Evolutionary conservation across 345 rosid genomes (phyloP).

Genomic region (Lagerstroemia speciosa): DNA sequence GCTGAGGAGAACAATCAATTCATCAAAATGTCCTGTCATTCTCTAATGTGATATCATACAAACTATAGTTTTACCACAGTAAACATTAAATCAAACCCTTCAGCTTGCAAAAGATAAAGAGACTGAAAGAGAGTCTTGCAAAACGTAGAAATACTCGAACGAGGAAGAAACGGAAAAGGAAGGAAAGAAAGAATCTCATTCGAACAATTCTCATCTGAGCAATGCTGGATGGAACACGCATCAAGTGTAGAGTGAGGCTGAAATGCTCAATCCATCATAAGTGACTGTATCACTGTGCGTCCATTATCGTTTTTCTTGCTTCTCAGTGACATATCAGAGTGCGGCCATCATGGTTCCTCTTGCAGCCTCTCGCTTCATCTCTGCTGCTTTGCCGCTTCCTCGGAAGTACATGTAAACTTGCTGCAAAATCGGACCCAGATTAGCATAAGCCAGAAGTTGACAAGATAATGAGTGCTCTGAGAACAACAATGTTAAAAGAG

Average conservation of each 20-base stretch:
- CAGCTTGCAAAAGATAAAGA: neutral
- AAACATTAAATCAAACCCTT: neutral
- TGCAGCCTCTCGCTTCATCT: conserved; percentile 42
- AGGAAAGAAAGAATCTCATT: neutral
- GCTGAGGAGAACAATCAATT: neutral
- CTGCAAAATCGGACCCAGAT: conserved; percentile 32
- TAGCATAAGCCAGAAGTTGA: neutral
- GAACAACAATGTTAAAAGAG: neutral
- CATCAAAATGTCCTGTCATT: neutral
- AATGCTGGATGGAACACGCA: neutral
- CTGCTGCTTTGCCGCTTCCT: conserved; percentile 48
- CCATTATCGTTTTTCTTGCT: too few species aligned
- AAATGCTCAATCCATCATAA: neutral
- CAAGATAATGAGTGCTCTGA: neutral
- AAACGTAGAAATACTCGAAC: neutral
- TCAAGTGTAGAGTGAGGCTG: neutral
- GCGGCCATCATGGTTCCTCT: conserved; percentile 31
- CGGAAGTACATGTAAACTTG: conserved; percentile 67
- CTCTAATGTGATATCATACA: neutral
- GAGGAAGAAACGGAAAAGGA: neutral
- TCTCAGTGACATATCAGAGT: conserved; percentile 4
- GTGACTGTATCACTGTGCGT: too few species aligned
- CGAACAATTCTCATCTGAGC: conserved; percentile 1
- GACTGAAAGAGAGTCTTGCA: too few species aligned
- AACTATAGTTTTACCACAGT: neutral